These are phyloP conservation scores for Avena eriantha DNA, from an alignment of 176 grass and related monocot genomes.

Conservation along the genomic window DNA sequence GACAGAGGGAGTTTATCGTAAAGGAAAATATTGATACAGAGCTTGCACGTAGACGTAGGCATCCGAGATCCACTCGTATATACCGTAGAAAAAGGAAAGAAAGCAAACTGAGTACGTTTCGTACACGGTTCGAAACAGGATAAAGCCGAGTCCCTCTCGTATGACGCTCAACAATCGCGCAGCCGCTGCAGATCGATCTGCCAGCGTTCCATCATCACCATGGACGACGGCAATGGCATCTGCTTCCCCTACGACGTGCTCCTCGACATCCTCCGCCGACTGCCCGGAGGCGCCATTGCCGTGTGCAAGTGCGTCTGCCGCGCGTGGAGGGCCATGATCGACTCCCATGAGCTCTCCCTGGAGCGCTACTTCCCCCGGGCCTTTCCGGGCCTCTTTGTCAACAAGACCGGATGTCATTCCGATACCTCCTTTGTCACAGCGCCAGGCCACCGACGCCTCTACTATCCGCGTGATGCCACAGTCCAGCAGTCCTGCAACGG, in stretches of 20 bases:
- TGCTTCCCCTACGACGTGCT: constrained; percentile 5
- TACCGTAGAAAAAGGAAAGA: too few relatives aligned
- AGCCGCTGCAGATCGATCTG: too few relatives aligned
- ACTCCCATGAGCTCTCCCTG: neutral
- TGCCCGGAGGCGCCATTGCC: neutral
- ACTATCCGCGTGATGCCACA: neutral
- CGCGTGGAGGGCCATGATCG: neutral
- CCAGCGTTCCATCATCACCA: neutral
- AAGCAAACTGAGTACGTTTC: too few relatives aligned
- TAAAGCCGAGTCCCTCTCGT: too few relatives aligned
- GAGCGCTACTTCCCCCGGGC: neutral
- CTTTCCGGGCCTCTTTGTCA: neutral
- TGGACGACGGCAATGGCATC: neutral
- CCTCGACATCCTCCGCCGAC: neutral
- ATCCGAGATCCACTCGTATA: too few relatives aligned
- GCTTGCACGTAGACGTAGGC: too few relatives aligned
- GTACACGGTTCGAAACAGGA: too few relatives aligned
- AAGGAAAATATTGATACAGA: too few relatives aligned
- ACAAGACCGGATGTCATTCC: neutral
- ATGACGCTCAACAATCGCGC: too few relatives aligned
- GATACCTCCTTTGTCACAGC: neutral
- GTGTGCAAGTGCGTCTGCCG: neutral
- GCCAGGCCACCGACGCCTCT: neutral
- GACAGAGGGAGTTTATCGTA: too few relatives aligned
- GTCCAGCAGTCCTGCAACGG: neutral